Conservation (phyloP, 331 rosid species). For the Erythrophleum ivorense region DNA sequence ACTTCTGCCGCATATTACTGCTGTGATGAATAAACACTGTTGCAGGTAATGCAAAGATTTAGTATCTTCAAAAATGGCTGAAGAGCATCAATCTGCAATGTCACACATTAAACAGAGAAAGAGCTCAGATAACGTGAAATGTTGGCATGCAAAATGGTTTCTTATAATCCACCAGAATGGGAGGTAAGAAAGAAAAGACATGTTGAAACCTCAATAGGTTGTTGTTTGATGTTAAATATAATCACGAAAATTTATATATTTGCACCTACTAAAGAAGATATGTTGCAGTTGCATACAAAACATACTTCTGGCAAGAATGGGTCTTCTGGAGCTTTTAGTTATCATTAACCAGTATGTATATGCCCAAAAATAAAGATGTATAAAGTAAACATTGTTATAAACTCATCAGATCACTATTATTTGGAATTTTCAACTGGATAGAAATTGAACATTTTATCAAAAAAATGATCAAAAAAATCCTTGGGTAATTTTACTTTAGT, state of each 20-base stretch:
- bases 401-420: conserved; percentile 36
- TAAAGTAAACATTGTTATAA: conserved; percentile 27
- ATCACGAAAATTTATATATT: neutral
- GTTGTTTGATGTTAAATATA: conserved; percentile 6
- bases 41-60: conserved; percentile 41
- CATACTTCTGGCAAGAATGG: conserved; percentile 2
- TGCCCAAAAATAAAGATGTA: conserved; percentile 11
- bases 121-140: conserved; percentile 26
- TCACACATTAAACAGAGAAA: conserved; percentile 28
- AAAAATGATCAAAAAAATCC: neutral
- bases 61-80: conserved; percentile 35
- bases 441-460: neutral
- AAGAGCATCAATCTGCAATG: conserved; percentile 47
- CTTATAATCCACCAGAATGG: conserved; percentile 6
- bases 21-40: conserved; percentile 42
- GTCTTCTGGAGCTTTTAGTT: neutral
- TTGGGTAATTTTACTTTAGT: neutral
- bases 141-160: conserved; percentile 29
- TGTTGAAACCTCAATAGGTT: conserved; percentile 30
- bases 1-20: conserved; percentile 32
- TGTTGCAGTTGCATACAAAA: neutral
- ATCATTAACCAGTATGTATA: neutral
- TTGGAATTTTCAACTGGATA: conserved; percentile 10
- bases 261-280: neutral
- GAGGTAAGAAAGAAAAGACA: conserved; percentile 32